These are phyloP conservation scores for Xylaria sp. DNA, from an alignment of 2,329 filamentous ascomycete genomes.

Conservation along the genomic window DNA sequence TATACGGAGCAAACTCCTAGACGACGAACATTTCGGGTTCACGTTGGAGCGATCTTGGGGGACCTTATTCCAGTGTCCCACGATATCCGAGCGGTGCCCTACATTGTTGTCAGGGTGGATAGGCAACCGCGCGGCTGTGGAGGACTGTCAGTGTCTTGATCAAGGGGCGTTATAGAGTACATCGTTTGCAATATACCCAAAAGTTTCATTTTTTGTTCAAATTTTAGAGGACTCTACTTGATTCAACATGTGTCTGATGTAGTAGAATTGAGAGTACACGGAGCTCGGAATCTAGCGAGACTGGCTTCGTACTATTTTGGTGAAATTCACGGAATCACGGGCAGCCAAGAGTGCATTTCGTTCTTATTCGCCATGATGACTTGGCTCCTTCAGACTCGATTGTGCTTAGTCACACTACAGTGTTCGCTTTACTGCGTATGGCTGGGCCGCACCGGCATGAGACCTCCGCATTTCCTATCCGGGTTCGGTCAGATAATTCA, in stretches of 20 bases:
- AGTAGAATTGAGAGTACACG: not conserved
- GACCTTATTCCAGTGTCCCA: slow-evolving; percentile 38
- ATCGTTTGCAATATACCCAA: slow-evolving; percentile 27
- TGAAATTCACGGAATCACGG: not conserved
- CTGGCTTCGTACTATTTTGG: not conserved
- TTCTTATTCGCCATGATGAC: not conserved
- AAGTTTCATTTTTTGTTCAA: slow-evolving; percentile 14
- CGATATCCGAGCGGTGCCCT: slow-evolving; percentile 39
- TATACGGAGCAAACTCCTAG: slow-evolving; percentile 22
- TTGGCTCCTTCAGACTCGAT: not conserved
- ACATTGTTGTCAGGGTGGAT: slow-evolving; percentile 40
- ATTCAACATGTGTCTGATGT: not conserved
- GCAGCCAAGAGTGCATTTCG: not conserved
- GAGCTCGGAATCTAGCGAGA: not conserved
- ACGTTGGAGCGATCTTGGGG: slow-evolving; percentile 38
- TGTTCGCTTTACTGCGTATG: not conserved
- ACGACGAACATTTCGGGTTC: slow-evolving; percentile 34
- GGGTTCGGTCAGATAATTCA: not conserved
- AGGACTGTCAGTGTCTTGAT: slow-evolving; percentile 41
- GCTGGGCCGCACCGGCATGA: slow-evolving; percentile 13
- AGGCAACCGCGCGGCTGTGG: slow-evolving; percentile 34
- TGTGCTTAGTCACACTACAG: not conserved
- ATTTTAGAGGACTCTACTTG: not conserved
- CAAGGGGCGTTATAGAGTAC: slow-evolving; percentile 20
- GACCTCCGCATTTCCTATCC: slow-evolving; percentile 20